Percentiles rank a stretch among this genome's conserved stretches.
Evolutionary conservation across 192 early-diverging fungal species (phyloP).

Genomic region (Thoreauomyces humboldtii): DNA sequence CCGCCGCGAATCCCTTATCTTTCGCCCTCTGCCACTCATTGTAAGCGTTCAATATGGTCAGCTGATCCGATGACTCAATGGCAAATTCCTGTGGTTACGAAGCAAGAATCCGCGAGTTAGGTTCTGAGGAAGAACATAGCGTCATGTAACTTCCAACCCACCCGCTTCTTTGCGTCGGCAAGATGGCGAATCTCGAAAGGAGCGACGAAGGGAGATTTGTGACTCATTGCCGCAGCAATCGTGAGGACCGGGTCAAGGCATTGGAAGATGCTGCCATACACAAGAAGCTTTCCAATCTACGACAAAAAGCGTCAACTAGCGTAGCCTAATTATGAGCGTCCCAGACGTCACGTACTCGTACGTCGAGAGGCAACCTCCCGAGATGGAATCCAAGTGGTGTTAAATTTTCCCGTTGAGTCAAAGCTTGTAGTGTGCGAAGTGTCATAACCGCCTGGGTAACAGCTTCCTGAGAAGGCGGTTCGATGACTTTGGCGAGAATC

Average conservation of each 20-base stretch:
- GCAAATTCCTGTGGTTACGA: conserved; percentile 36
- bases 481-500: conserved; percentile 39
- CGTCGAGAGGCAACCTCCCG: conserved; percentile 60
- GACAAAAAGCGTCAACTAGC: background rate
- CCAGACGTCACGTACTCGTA: no score
- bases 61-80: conserved; percentile 35
- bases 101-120: background rate
- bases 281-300: conserved; percentile 62
- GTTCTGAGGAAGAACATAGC: no score
- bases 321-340: background rate
- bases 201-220: conserved; percentile 47
- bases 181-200: conserved; percentile 46
- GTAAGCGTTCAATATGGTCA: conserved; percentile 47
- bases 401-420: conserved; percentile 45
- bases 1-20: conserved; percentile 22
- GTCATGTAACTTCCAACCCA: background rate
- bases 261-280: conserved; percentile 53
- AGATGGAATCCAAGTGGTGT: conserved; percentile 64
- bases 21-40: conserved; percentile 27
- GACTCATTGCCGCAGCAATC: conserved; percentile 44
- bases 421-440: conserved; percentile 30
- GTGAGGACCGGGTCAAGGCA: conserved; percentile 50
- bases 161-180: conserved; percentile 39
- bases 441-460: conserved; percentile 61
- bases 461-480: conserved; percentile 60